A percentile compares a stretch with the other conserved stretches of the same genome.
Evolutionary conservation across 2,329 filamentous ascomycete genomes (phyloP).

Genomic region (Colletotrichum eremochloae): DNA sequence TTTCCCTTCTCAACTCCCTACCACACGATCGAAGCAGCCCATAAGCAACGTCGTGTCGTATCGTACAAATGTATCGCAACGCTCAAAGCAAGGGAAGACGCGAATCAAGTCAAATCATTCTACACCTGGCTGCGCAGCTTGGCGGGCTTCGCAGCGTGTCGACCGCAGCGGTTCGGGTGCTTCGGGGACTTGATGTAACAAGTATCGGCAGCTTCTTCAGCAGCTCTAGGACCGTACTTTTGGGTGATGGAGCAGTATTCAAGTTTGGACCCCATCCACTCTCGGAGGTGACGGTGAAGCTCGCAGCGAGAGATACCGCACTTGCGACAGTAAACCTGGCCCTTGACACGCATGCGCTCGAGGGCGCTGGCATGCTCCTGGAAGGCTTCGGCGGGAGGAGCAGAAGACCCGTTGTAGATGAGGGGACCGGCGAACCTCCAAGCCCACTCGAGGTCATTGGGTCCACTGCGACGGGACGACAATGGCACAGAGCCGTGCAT

Average conservation of each 20-base stretch:
- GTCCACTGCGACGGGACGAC: conserved; percentile 68
- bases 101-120: background rate
- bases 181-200: conserved; percentile 73
- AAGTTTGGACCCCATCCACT: conserved; percentile 68
- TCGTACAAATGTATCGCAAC: conserved; percentile 1
- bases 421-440: conserved; percentile 69
- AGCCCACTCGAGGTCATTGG: conserved; percentile 74
- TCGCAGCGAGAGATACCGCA: conserved; percentile 73
- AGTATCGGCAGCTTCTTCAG: conserved; percentile 60
- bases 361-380: conserved; percentile 48
- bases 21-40: background rate
- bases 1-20: background rate
- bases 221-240: conserved; percentile 66
- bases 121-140: conserved; percentile 3
- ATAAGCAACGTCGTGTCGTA: background rate
- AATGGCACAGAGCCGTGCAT: conserved; percentile 70
- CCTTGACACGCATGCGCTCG: conserved; percentile 65
- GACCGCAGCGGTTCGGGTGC: conserved; percentile 69
- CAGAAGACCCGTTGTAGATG: conserved; percentile 45
- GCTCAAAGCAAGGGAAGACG: conserved; percentile 5
- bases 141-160: conserved; percentile 58
- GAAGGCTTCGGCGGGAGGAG: conserved; percentile 27
- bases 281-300: conserved; percentile 72
- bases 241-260: conserved; percentile 74
- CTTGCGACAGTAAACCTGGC: conserved; percentile 73